These are phyloP conservation scores for Aspergillus tanneri DNA, from an alignment of 2,329 filamentous ascomycete genomes.

Conservation along the genomic window DNA sequence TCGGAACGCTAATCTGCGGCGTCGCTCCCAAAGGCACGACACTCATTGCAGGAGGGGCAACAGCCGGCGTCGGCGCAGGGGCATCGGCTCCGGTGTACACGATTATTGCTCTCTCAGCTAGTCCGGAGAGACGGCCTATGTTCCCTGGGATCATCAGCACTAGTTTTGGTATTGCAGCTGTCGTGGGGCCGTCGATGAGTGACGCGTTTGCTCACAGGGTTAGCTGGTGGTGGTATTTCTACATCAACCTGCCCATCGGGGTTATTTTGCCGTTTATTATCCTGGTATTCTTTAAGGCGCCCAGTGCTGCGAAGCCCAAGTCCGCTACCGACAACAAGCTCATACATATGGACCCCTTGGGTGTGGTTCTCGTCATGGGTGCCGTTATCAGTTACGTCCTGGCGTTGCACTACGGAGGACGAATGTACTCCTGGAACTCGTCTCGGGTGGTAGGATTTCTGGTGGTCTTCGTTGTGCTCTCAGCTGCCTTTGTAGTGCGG, in stretches of 20 bases:
- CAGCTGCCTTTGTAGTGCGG: constrained; percentile 8
- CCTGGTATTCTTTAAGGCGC: background rate
- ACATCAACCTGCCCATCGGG: constrained; percentile 19
- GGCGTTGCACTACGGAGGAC: constrained; percentile 17
- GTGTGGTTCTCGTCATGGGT: constrained; percentile 2
- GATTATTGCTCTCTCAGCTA: constrained; percentile 3
- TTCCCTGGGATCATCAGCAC: constrained; percentile 11
- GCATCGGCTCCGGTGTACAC: constrained; percentile 10
- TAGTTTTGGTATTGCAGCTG: too few relatives aligned
- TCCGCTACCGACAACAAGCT: background rate
- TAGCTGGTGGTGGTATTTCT: constrained; percentile 19
- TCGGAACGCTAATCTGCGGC: constrained; percentile 27
- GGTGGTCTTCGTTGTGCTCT: constrained; percentile 4
- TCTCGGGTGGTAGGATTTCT: constrained; percentile 12
- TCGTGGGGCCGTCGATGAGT: constrained; percentile 9
- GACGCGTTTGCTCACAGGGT: constrained; percentile 13
- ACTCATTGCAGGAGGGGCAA: constrained; percentile 8
- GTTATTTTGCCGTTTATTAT: constrained; percentile 8
- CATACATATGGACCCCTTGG: constrained; percentile 7
- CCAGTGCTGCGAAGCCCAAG: background rate
- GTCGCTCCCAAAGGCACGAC: constrained; percentile 22
- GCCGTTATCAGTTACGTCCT: constrained; percentile 15
- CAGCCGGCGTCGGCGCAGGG: constrained; percentile 10
- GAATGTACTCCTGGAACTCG: constrained; percentile 12
- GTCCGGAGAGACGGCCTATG: constrained; percentile 9